These are phyloP conservation scores for Kurtzmaniella fragi DNA, from an alignment of 805 yeast species.

Conservation along the genomic window DNA sequence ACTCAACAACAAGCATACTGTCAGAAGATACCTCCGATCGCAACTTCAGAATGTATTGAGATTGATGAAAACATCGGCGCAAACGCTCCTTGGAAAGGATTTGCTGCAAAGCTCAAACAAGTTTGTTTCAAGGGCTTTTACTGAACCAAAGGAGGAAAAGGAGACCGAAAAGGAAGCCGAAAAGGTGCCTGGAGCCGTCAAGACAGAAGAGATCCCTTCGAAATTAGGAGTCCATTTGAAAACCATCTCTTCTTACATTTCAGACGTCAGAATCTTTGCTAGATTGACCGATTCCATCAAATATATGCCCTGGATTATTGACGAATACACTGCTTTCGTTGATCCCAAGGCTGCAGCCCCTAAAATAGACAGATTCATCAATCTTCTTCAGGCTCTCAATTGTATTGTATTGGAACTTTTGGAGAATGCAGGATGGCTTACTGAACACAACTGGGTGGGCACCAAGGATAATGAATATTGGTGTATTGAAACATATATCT, in stretches of 20 bases:
- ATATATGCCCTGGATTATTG: slow-evolving; percentile 42
- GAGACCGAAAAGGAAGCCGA: slow-evolving; percentile 1
- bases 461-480: slow-evolving; percentile 35
- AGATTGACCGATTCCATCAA: slow-evolving; percentile 37
- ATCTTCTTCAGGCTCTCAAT: slow-evolving; percentile 34
- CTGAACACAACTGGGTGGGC: slow-evolving; percentile 42
- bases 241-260: slow-evolving; percentile 28
- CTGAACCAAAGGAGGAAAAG: background rate
- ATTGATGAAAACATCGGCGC: slow-evolving; percentile 5
- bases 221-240: slow-evolving; percentile 31
- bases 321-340: slow-evolving; percentile 27
- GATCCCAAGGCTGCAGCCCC: slow-evolving; percentile 21
- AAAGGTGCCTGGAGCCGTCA: slow-evolving; percentile 7
- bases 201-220: slow-evolving; percentile 7
- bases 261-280: slow-evolving; percentile 39
- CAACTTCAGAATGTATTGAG: slow-evolving; percentile 22
- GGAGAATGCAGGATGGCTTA: slow-evolving; percentile 42
- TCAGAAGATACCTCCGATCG: slow-evolving; percentile 20
- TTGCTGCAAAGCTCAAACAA: slow-evolving; percentile 13
- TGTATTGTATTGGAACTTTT: slow-evolving; percentile 35
- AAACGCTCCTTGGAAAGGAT: slow-evolving; percentile 9
- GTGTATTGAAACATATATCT: slow-evolving; percentile 39
- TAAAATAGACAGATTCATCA: slow-evolving; percentile 26
- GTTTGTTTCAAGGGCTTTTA: slow-evolving; percentile 8
- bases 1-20: slow-evolving; percentile 32